phyloP scores from a whole-genome alignment of 225 moss, liverwort and hornwort genomes.

The Rhytidiadelphus loreus region DNA sequence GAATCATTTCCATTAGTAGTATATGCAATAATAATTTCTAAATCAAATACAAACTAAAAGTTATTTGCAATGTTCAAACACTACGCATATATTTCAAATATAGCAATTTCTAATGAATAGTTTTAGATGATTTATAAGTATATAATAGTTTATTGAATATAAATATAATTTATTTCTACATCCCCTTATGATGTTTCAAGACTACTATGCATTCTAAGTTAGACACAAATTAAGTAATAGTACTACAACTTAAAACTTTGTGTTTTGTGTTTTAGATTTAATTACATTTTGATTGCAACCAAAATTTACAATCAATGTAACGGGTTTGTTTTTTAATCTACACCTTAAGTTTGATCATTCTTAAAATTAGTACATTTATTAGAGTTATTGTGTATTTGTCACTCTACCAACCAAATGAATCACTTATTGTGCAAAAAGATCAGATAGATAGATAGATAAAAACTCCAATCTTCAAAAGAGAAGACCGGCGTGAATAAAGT shows the following conservation, averaged over 20 bases:
- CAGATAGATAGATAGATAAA: no score
- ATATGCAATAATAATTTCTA: background rate
- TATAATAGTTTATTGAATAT: background rate
- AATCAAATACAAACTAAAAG: background rate
- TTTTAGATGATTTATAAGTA: no score
- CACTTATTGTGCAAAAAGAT: no score
- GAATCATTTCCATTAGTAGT: background rate
- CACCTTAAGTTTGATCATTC: background rate
- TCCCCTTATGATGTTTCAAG: background rate
- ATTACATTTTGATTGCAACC: background rate
- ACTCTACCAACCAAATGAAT: background rate
- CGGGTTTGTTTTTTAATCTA: background rate
- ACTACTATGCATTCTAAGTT: background rate
- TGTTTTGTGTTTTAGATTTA: background rate
- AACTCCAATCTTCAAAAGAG: no score
- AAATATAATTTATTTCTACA: background rate
- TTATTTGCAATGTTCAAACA: background rate
- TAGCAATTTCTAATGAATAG: background rate
- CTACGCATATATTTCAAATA: background rate
- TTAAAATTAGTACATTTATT: background rate
- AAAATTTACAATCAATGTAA: background rate
- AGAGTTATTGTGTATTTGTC: background rate
- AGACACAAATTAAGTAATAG: background rate
- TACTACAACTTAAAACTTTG: background rate
- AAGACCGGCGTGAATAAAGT: no score